A percentile compares a stretch with the other conserved stretches of the same genome.
These are phyloP conservation scores for barrel medic (Medicago truncatula) DNA, from an alignment of 306 rosid species.

Conservation along the genomic window MtrunA17r5.0-ANR NC_053044.1:35594001-35594500, in stretches of 20 bases:
- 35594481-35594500: conserved; percentile 31
- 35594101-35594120: no score
- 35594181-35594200: conserved; percentile 34
- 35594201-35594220: conserved; percentile 34
- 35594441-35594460: background rate
- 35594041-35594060: background rate
- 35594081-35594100: background rate
- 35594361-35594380: no score
- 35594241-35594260: conserved; percentile 64
- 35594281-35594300: conserved; percentile 94
- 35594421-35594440: background rate
- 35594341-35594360: conserved; percentile 35
- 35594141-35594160: conserved; percentile 48
- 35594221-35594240: conserved; percentile 28
- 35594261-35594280: conserved; percentile 74
- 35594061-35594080: background rate
- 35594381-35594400: conserved; percentile 46
- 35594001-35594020: background rate
- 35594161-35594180: conserved; percentile 26
- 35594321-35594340: conserved; percentile 81
- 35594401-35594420: conserved; percentile 45
- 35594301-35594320: conserved; percentile 96
- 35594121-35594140: conserved; percentile 3
- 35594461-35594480: conserved; percentile 9
- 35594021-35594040: background rate